Base-by-base conservation (phyloP, 345 rosid species). In the Boechera divaricarpa region DNA sequence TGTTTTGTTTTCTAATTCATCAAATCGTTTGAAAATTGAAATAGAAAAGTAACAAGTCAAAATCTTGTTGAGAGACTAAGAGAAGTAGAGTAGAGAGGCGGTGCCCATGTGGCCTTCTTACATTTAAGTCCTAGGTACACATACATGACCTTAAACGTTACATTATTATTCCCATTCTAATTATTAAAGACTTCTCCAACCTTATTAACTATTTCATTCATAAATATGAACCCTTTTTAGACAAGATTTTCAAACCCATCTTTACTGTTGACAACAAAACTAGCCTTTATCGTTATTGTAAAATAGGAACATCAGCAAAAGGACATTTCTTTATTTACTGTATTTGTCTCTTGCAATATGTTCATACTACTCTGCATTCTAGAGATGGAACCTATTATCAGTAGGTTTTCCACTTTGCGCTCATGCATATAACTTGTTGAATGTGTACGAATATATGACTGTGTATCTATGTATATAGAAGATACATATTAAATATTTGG, bases 1-100 rank as follows among this genome's bases (percentile, higher is more conserved):
- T 16, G 5, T 24, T 42, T 63, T 63, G 70, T 45, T 33, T 35
- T 45, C 18, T 10, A 10, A 45, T 70, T 39, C 66, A 77, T 70
- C 16, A 77, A 63, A 54, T 45, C 59, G 36, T 77, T 64, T 70
- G 81, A 70, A 63, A 55, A 45, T 47, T 26, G 51, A 63, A 64
- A 47, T 3, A 52, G 3, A 42, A 31, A 21, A 60, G 41, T 48
- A 71, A 57, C 29, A 64, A 64, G 77, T 77, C 76, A 71, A 71
- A 48, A 29, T 66, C 10, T 71, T 39, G 81, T 39, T 39, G 72
- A 57, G 81, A 55, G 77, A 36, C 67, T 45, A 70, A 63, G 76
- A 38, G 76, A 77, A 77, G 72, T 70, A 71, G 81, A 21, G 67
- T 71, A 71, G 81, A 48, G 77, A 77, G 77, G 48, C 81, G 77